A percentile compares a stretch with the other conserved stretches of the same genome.
These are phyloP conservation scores for Saccharomycopsis phalli DNA, from an alignment of 1,139 yeast species.

Conservation along the genomic window DNA sequence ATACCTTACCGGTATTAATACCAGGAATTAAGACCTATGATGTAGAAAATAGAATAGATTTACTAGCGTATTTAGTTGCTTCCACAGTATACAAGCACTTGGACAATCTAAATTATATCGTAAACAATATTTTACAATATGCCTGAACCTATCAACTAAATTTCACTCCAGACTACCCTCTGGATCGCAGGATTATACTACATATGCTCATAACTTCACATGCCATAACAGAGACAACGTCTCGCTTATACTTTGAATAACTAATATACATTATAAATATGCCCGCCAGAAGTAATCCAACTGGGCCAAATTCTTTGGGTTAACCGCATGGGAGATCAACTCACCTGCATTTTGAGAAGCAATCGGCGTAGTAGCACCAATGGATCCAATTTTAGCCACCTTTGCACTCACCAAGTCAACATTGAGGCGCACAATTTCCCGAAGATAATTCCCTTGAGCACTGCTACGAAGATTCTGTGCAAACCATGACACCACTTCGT, in stretches of 20 bases:
- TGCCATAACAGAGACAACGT: too few relatives aligned
- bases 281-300: conserved; percentile 82
- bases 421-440: conserved; percentile 82
- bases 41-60: too few relatives aligned
- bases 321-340: conserved; percentile 88
- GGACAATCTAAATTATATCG: too few relatives aligned
- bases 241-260: not conserved
- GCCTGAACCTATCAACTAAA: not conserved
- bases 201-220: too few relatives aligned
- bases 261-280: conserved; percentile 14
- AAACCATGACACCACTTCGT: conserved; percentile 91
- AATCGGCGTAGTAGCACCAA: conserved; percentile 25
- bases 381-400: conserved; percentile 28
- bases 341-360: conserved; percentile 89
- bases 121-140: not conserved
- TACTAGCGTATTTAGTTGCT: too few relatives aligned
- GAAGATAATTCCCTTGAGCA: conserved; percentile 68
- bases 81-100: too few relatives aligned
- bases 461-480: conserved; percentile 48
- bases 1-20: too few relatives aligned
- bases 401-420: conserved; percentile 77
- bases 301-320: conserved; percentile 89
- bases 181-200: too few relatives aligned
- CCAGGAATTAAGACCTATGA: too few relatives aligned
- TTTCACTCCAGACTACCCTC: too few relatives aligned